These are phyloP conservation scores for Carnegiea gigantea DNA, from an alignment of 179 eudicot species.

Conservation along the genomic window DNA sequence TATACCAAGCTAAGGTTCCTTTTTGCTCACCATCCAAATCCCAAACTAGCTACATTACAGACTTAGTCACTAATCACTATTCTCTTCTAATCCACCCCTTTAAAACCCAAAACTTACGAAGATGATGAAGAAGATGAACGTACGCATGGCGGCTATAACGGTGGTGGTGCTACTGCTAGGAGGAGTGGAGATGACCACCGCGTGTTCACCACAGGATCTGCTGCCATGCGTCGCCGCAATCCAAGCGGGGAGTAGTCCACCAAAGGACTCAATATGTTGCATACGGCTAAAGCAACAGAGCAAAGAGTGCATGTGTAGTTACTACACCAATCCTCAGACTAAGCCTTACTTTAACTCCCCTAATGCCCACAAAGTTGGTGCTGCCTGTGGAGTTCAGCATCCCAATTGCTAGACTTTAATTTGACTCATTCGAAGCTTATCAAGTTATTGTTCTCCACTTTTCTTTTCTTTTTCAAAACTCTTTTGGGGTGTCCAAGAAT, in stretches of 20 bases:
- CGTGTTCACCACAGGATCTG: not conserved
- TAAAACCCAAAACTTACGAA: not conserved
- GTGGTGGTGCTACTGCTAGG: not conserved
- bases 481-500: too few relatives aligned
- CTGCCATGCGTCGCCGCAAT: not conserved
- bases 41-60: not conserved
- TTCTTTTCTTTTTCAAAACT: too few relatives aligned
- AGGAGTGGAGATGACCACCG: not conserved
- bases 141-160: not conserved
- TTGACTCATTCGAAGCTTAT: too few relatives aligned
- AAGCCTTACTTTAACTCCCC: not conserved
- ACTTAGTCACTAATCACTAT: too few relatives aligned
- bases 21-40: not conserved
- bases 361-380: not conserved
- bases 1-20: not conserved
- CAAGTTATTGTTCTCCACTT: too few relatives aligned
- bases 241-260: not conserved
- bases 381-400: not conserved
- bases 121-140: not conserved
- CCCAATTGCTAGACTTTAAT: too few relatives aligned
- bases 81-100: not conserved
- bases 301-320: constrained; percentile 1
- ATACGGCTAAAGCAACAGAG: not conserved
- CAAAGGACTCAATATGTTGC: not conserved
- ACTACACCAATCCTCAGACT: not conserved